These are phyloP conservation scores for Melampsora larici-populina DNA, from an alignment of 1,284 basidiomycete genomes.

Conservation along the genomic window DNA sequence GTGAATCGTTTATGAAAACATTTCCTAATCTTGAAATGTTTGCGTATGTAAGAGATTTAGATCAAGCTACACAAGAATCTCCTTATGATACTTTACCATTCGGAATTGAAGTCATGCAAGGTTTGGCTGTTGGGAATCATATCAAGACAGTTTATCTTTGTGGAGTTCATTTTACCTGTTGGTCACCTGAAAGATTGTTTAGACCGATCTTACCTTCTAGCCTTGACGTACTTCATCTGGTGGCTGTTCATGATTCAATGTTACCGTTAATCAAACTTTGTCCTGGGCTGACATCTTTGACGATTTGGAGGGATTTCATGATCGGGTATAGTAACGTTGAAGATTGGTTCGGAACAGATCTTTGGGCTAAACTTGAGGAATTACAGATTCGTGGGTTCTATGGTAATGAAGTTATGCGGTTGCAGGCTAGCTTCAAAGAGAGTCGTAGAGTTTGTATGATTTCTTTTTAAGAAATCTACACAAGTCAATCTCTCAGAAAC, in stretches of 20 bases:
- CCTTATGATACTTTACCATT: slow-evolving; percentile 12
- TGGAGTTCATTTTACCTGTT: slow-evolving; percentile 3
- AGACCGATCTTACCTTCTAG: not conserved
- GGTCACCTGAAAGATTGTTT: not conserved
- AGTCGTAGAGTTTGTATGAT: slow-evolving; percentile 11
- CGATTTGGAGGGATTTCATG: slow-evolving; percentile 31
- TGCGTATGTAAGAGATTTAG: slow-evolving; percentile 1
- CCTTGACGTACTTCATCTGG: slow-evolving; percentile 5
- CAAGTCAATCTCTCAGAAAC: too few relatives aligned
- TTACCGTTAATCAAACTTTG: slow-evolving; percentile 12
- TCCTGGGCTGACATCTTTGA: not conserved
- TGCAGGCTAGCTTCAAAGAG: slow-evolving; percentile 14
- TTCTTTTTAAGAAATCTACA: not conserved
- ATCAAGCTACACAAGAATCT: slow-evolving; percentile 6
- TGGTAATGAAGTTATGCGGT: slow-evolving; percentile 12
- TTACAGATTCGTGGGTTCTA: slow-evolving; percentile 14
- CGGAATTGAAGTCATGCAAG: not conserved
- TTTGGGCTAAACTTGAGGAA: slow-evolving; percentile 6
- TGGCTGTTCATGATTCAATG: slow-evolving; percentile 20
- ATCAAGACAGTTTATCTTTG: slow-evolving; percentile 15
- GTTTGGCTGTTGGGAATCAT: not conserved
- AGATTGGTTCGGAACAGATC: slow-evolving; percentile 1
- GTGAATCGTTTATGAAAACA: not conserved
- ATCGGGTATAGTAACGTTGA: not conserved
- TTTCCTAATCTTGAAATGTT: slow-evolving; percentile 5